These are phyloP conservation scores for Xylaria sp. DNA, from an alignment of 2,329 filamentous ascomycete species.

Conservation along the genomic window DNA sequence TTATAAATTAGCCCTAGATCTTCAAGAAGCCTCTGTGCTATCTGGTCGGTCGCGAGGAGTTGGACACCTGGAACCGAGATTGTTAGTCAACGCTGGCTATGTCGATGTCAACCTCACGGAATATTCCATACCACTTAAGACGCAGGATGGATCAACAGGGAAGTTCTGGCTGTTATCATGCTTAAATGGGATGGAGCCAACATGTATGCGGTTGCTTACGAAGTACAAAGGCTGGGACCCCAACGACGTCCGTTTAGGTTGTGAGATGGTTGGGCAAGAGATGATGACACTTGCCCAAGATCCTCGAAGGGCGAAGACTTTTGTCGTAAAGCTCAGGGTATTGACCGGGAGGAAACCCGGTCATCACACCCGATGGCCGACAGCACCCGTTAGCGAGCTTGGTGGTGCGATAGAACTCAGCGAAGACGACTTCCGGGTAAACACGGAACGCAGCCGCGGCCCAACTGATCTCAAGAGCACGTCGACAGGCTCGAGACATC, in stretches of 20 bases:
- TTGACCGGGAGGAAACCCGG: slow-evolving; percentile 57
- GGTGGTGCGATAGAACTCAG: slow-evolving; percentile 15
- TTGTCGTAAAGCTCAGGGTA: slow-evolving; percentile 55
- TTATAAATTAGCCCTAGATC: slow-evolving; percentile 48
- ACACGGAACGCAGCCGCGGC: slow-evolving; percentile 28
- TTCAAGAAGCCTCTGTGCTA: slow-evolving; percentile 50
- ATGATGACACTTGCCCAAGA: slow-evolving; percentile 56
- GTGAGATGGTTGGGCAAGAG: slow-evolving; percentile 54
- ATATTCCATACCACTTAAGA: slow-evolving; percentile 55
- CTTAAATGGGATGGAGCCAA: slow-evolving; percentile 57
- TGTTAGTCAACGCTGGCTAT: slow-evolving; percentile 56
- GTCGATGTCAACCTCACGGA: slow-evolving; percentile 56
- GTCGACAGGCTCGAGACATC: background rate
- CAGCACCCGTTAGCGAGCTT: slow-evolving; percentile 31
- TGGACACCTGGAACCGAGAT: slow-evolving; percentile 51
- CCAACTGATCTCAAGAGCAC: slow-evolving; percentile 12
- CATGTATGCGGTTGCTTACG: slow-evolving; percentile 56
- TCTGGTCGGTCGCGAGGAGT: slow-evolving; percentile 54
- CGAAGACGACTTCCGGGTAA: slow-evolving; percentile 14
- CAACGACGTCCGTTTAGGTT: slow-evolving; percentile 53
- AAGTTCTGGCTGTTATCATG: slow-evolving; percentile 60
- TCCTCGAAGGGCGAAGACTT: slow-evolving; percentile 47
- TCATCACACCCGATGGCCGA: slow-evolving; percentile 38
- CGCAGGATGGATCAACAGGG: slow-evolving; percentile 52
- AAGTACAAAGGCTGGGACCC: slow-evolving; percentile 59